A percentile compares a stretch with the other conserved stretches of the same genome.
phyloP scores from a whole-genome alignment of 805 yeast species.

The Novakomyces olei region DNA sequence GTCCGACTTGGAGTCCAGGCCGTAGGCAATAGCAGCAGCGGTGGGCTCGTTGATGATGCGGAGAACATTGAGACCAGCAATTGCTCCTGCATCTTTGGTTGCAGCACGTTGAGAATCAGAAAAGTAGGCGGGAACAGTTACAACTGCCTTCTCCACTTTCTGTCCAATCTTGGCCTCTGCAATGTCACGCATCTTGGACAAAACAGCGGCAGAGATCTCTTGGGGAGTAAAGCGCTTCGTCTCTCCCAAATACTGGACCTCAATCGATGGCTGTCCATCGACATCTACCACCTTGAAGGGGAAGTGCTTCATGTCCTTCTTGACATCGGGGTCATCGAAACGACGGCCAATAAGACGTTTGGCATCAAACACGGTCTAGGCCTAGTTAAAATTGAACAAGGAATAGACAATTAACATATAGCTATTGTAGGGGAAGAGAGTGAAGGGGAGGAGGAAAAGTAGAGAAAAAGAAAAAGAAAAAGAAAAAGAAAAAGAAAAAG shows the following conservation, averaged over 20 bases:
- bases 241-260: slow-evolving; percentile 68
- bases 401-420: too few species aligned
- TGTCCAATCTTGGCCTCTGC: slow-evolving; percentile 69
- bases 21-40: slow-evolving; percentile 94
- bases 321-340: slow-evolving; percentile 61
- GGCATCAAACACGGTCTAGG: slow-evolving; percentile 33
- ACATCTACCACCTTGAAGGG: slow-evolving; percentile 55
- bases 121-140: slow-evolving; percentile 75
- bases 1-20: slow-evolving; percentile 70
- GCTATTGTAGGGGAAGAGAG: too few species aligned
- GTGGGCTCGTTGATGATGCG: slow-evolving; percentile 82
- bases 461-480: too few species aligned
- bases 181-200: slow-evolving; percentile 66
- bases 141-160: slow-evolving; percentile 62
- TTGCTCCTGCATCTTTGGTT: slow-evolving; percentile 73
- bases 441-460: too few species aligned
- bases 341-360: slow-evolving; percentile 89
- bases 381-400: neutral
- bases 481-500: neutral
- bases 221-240: slow-evolving; percentile 77
- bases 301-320: slow-evolving; percentile 82
- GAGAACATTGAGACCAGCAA: slow-evolving; percentile 65
- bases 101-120: slow-evolving; percentile 82
- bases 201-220: slow-evolving; percentile 84
- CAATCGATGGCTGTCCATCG: slow-evolving; percentile 53